These are phyloP conservation scores for Paragyromitra xinjiangensis DNA, from an alignment of 495 filamentous ascomycete species.

Conservation along the genomic window DNA sequence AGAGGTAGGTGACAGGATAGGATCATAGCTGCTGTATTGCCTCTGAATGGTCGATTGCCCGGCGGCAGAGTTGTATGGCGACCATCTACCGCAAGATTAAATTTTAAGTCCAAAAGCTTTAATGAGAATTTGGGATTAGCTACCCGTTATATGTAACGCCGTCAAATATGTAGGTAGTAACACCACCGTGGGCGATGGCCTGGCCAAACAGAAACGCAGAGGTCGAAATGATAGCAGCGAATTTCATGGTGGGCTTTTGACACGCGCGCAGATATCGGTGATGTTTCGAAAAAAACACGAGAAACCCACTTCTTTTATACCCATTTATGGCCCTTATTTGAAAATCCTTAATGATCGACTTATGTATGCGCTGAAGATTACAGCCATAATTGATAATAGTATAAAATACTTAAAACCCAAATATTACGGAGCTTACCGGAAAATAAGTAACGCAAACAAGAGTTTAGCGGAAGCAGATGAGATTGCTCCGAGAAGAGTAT, in stretches of 20 bases:
- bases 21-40: slow-evolving; percentile 46
- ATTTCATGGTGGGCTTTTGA: slow-evolving; percentile 26
- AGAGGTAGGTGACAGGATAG: slow-evolving; percentile 31
- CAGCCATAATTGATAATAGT: neutral
- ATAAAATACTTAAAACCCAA: slow-evolving; percentile 1
- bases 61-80: slow-evolving; percentile 36
- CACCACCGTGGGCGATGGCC: slow-evolving; percentile 42
- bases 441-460: slow-evolving; percentile 17
- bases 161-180: slow-evolving; percentile 39
- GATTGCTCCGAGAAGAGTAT: slow-evolving; percentile 15
- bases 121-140: neutral
- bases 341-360: neutral
- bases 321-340: neutral
- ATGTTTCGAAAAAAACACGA: slow-evolving; percentile 15
- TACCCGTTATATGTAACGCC: slow-evolving; percentile 41
- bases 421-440: neutral
- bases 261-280: neutral
- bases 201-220: slow-evolving; percentile 37
- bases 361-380: neutral
- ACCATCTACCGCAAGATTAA: slow-evolving; percentile 31
- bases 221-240: slow-evolving; percentile 32
- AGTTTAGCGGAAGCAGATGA: slow-evolving; percentile 22
- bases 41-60: slow-evolving; percentile 47
- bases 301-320: slow-evolving; percentile 27
- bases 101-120: neutral